phyloP scores from a whole-genome alignment of 257 asterid species.

The Salvia rosmarinus region DNA sequence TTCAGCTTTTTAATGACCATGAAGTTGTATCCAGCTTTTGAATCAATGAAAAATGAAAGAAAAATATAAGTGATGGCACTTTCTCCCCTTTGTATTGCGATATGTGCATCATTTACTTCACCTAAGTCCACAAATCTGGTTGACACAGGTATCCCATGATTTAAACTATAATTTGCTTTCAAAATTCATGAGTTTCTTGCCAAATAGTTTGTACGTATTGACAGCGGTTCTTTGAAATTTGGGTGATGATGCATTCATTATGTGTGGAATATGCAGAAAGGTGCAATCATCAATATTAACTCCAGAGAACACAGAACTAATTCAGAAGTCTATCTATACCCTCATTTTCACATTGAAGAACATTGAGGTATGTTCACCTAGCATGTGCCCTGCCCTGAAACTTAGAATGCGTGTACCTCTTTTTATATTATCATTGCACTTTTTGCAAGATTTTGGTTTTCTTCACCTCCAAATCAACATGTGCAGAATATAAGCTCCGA shows the following conservation, averaged over 20 bases:
- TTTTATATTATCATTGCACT: constrained; percentile 1
- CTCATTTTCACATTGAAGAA: constrained; percentile 91
- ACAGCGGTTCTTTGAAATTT: constrained; percentile 27
- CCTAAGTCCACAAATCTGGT: background rate
- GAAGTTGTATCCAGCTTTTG: background rate
- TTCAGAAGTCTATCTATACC: constrained; percentile 83
- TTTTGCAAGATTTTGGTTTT: constrained; percentile 1
- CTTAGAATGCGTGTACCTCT: constrained; percentile 20
- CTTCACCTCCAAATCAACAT: constrained; percentile 9
- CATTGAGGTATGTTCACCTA: constrained; percentile 60
- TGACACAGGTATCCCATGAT: background rate
- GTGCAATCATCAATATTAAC: constrained; percentile 80
- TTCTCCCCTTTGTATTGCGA: background rate
- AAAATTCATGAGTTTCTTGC: background rate
- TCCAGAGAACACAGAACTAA: constrained; percentile 85
- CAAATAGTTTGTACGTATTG: constrained; percentile 16
- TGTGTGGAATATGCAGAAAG: constrained; percentile 58
- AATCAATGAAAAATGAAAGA: background rate
- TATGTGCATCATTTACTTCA: background rate
- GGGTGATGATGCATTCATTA: constrained; percentile 20
- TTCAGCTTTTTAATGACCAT: background rate
- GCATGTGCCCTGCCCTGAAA: constrained; percentile 7
- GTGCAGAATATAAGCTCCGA: constrained; percentile 90
- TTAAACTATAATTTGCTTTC: constrained; percentile 10
- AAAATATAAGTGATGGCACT: background rate